Base-by-base conservation (phyloP, 129 eudicot species). In the Escallonia rubra region DNA sequence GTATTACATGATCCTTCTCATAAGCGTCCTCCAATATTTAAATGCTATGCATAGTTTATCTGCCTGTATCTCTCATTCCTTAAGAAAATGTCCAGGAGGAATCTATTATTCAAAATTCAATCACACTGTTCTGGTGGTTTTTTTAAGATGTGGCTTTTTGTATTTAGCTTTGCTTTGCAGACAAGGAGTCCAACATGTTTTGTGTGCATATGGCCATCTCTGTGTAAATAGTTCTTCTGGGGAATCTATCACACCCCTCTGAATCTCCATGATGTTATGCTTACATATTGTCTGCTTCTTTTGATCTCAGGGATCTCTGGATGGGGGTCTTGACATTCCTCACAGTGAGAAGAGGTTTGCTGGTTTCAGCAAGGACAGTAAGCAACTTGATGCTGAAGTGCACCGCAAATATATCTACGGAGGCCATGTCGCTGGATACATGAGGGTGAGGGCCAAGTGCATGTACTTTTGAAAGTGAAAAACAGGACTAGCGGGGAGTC, bases 351-450 rank as follows among this genome's bases (percentile, higher is more conserved):
- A 82, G 62, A 69, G 90, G 10, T 84, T 80, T 74, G 89, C 83
- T 15, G 89, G 89, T 47, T 80, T 76, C 15, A 61, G 39, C 69
- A 82, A 82, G 67, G 87, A 82, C 13, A 59, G 73, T 4, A 78
- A 82, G 75, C 67, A 64, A 56, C 83, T 82, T 70, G 79, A 82
- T 74, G 76, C 81, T 67, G 86, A 84, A 16, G 72, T 80, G 13
- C 90, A 84, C 61, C 79, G 85, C 69, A 84, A 80, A 52, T 84
- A 84, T 64, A 71, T 84, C 5, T 84, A 70, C n/a, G 85, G 89
- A 4, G 89, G 89, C 1, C 89, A 84, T 80, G 89, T 84, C 63
- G 80, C 83, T 63, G 60, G 79, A 10, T 84, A 84, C 81, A 84
- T 80, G 89, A 73, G 68, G 78, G 89, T 84, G 11, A 73, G 78